Conservation (phyloP, 441 rosid species). For the Euphorbia celastroides region DNA sequence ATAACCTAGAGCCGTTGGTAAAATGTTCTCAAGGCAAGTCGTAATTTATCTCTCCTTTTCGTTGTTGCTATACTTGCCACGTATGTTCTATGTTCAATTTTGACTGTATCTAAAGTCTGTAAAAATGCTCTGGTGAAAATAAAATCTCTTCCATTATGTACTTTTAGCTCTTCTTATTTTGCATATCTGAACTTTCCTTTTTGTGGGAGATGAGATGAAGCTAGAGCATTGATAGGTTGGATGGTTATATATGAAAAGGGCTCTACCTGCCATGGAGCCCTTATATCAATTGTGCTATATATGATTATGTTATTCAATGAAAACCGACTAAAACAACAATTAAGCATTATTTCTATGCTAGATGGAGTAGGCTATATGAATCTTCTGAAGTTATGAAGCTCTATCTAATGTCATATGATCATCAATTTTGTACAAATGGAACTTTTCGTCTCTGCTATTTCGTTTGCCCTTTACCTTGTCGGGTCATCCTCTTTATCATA, state of each 20-base stretch:
- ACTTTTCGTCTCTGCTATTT: no score
- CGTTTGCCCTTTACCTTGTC: no score
- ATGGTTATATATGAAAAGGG: no score
- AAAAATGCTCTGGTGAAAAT: conserved; percentile 13
- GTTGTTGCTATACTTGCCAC: background rate
- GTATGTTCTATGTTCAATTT: conserved; percentile 26
- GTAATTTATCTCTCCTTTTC: conserved; percentile 9
- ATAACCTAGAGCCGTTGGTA: conserved; percentile 47
- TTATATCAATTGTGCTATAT: background rate
- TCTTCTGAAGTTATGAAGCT: no score
- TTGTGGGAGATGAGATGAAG: background rate
- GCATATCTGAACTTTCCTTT: background rate
- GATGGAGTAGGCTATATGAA: no score
- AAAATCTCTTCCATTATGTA: conserved; percentile 11
- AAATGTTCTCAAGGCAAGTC: conserved; percentile 16
- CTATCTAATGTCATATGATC: no score
- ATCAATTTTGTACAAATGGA: no score
- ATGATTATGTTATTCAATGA: background rate
- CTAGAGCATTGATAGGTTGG: background rate
- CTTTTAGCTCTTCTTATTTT: background rate
- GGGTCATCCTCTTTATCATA: no score
- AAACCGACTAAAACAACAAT: no score
- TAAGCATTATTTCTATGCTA: no score
- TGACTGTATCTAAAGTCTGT: conserved; percentile 21
- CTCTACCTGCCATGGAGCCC: no score